These are phyloP conservation scores for Aspergillus amoenus DNA, from an alignment of 2,329 filamentous ascomycete species.

Conservation along the genomic window DNA sequence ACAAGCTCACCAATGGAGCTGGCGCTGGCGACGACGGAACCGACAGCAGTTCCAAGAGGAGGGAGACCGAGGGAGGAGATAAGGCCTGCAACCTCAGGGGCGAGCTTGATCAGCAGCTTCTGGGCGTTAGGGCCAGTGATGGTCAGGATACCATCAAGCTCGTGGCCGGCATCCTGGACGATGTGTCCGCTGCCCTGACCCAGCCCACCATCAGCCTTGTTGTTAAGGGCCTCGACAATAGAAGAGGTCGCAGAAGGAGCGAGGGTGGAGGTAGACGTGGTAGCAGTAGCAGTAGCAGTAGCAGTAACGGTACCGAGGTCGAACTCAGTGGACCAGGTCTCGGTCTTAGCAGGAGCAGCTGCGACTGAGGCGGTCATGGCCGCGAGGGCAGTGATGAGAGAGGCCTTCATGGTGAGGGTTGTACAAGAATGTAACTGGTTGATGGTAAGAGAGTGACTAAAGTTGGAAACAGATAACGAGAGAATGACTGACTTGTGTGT, in stretches of 20 bases:
- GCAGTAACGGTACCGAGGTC: slow-evolving; percentile 10
- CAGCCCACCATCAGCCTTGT: not conserved
- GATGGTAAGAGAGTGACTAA: slow-evolving; percentile 22
- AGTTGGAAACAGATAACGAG: slow-evolving; percentile 15
- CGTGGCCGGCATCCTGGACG: slow-evolving; percentile 25
- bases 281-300: slow-evolving; percentile 2
- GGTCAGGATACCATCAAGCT: slow-evolving; percentile 26
- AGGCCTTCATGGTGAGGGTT: slow-evolving; percentile 26
- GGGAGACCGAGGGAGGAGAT: slow-evolving; percentile 30
- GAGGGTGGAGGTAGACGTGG: slow-evolving; percentile 1
- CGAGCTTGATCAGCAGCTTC: slow-evolving; percentile 33
- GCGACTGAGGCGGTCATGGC: slow-evolving; percentile 24
- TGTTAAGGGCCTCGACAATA: not conserved
- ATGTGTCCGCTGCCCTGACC: slow-evolving; percentile 22
- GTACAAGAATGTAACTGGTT: slow-evolving; percentile 10
- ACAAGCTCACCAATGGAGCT: slow-evolving; percentile 24
- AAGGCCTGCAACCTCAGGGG: slow-evolving; percentile 24
- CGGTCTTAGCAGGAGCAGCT: slow-evolving; percentile 20
- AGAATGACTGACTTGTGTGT: slow-evolving; percentile 15
- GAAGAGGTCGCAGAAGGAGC: too few species aligned
- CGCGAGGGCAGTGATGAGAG: slow-evolving; percentile 24
- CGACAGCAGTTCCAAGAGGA: slow-evolving; percentile 27
- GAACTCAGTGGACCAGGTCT: slow-evolving; percentile 14
- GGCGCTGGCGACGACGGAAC: slow-evolving; percentile 21
- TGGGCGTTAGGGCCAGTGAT: slow-evolving; percentile 30